Evolutionary conservation across 2,329 filamentous ascomycete genomes (phyloP).

Genomic region (Diaporthe amygdali): DNA sequence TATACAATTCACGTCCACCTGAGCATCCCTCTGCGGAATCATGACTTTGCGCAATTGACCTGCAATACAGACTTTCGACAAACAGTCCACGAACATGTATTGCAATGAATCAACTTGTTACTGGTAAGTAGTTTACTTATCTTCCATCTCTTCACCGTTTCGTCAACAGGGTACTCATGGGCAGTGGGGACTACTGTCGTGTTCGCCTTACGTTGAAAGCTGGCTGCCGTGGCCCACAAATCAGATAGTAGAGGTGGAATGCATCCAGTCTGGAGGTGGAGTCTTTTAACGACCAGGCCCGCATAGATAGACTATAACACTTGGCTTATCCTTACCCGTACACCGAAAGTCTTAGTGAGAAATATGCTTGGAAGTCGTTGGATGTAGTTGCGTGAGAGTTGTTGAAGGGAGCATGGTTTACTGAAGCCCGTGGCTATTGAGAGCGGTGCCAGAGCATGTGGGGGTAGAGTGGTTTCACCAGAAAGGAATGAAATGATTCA

Average conservation of each 20-base stretch:
- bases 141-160: background rate
- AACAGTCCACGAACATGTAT: background rate
- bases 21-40: background rate
- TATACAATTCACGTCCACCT: background rate
- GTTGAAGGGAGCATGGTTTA: background rate
- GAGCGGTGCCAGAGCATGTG: too few species aligned
- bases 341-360: background rate
- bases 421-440: too few species aligned
- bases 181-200: conserved; percentile 3
- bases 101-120: background rate
- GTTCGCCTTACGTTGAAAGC: conserved; percentile 2
- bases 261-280: background rate
- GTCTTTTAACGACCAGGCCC: background rate
- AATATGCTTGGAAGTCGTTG: background rate
- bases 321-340: background rate
- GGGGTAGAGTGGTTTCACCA: too few species aligned
- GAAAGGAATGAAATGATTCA: too few species aligned
- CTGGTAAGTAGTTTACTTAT: background rate
- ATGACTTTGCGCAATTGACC: background rate
- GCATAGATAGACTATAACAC: background rate
- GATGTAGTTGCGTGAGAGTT: background rate
- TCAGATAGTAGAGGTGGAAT: background rate
- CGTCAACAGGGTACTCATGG: background rate
- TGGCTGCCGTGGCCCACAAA: background rate
- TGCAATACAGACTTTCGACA: too few species aligned